These are phyloP conservation scores for Sclerotiophoma versabilis DNA, from an alignment of 2,329 filamentous ascomycete genomes.

Conservation along the genomic window DNA sequence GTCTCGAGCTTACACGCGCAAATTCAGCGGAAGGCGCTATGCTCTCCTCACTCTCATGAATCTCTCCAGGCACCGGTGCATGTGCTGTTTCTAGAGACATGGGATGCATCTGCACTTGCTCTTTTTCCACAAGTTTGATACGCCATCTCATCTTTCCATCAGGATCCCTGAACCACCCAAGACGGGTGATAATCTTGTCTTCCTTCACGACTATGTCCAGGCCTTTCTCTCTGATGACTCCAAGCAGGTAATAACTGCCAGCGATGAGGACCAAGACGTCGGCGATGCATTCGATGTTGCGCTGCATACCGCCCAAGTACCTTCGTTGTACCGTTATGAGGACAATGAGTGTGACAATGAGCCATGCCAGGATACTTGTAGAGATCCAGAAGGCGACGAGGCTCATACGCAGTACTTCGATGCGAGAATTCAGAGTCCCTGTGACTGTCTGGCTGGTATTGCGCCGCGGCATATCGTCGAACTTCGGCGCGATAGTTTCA, in stretches of 20 bases:
- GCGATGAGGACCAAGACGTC: slow-evolving; percentile 3
- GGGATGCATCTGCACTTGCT: neutral
- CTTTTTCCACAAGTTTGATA: neutral
- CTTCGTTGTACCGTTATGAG: neutral
- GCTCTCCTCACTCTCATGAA: no score
- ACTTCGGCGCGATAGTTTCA: neutral
- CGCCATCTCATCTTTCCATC: slow-evolving; percentile 4
- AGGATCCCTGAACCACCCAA: slow-evolving; percentile 9
- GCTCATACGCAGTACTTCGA: slow-evolving; percentile 1
- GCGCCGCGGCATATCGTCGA: neutral
- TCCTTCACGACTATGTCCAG: neutral
- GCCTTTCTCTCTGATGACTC: neutral
- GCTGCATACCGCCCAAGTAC: neutral
- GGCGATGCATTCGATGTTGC: slow-evolving; percentile 6
- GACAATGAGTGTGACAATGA: neutral
- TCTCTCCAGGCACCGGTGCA: no score
- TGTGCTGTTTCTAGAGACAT: no score
- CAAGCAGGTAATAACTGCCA: neutral
- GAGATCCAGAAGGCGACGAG: neutral
- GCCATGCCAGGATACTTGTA: neutral
- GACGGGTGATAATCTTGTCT: neutral
- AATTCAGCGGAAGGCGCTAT: no score
- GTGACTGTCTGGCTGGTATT: neutral
- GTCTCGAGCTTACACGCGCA: no score
- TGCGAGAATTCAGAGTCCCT: neutral